phyloP scores from a whole-genome alignment of 106 monocot genomes.

The Agapanthus africanus region DNA sequence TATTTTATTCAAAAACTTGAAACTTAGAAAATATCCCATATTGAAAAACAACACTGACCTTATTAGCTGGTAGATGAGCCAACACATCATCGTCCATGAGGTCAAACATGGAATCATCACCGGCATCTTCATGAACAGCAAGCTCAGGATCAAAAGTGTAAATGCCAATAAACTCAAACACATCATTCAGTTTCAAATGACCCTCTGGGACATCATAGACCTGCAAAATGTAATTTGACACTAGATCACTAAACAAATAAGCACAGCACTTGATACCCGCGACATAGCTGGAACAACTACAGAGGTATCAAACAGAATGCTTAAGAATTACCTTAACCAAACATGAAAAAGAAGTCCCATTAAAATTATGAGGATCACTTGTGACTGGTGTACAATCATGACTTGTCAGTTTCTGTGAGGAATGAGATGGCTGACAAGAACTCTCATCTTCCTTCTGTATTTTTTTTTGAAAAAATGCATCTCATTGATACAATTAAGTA shows the following conservation, averaged over 20 bases:
- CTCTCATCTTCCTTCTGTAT: slow-evolving; percentile 48
- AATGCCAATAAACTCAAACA: slow-evolving; percentile 84
- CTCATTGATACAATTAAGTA: background rate
- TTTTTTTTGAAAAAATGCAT: background rate
- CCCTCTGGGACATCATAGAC: slow-evolving; percentile 72
- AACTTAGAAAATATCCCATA: too few species aligned
- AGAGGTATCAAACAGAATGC: background rate
- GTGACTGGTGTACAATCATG: background rate
- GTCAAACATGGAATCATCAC: slow-evolving; percentile 53
- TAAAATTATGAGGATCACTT: slow-evolving; percentile 3
- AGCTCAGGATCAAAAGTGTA: slow-evolving; percentile 89
- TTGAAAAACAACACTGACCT: too few species aligned
- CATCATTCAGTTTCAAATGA: slow-evolving; percentile 86
- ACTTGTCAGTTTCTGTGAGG: background rate
- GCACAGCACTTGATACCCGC: background rate
- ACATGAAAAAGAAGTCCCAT: slow-evolving; percentile 2
- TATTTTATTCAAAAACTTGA: too few species aligned
- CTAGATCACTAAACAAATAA: background rate
- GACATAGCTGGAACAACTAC: background rate
- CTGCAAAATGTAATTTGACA: slow-evolving; percentile 30
- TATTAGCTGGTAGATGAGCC: slow-evolving; percentile 67
- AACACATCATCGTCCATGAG: slow-evolving; percentile 80
- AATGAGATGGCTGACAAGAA: background rate
- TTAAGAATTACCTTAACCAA: slow-evolving; percentile 6
- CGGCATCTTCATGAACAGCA: slow-evolving; percentile 28